Base-by-base conservation (phyloP, 2,329 filamentous ascomycete species). In the Botrytis paeoniae region DNA sequence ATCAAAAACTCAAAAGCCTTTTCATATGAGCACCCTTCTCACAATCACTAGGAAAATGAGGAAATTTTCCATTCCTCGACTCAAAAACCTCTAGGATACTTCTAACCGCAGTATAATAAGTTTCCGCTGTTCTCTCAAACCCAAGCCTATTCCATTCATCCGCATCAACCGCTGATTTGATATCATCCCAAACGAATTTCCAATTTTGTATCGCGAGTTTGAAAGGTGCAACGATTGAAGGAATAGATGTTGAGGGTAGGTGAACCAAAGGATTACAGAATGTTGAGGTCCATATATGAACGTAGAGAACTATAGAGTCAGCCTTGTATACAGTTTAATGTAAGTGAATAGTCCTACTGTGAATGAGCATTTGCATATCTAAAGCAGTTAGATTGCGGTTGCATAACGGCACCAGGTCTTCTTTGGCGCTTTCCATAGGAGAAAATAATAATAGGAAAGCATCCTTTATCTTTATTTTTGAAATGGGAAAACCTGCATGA, bases 331-430 rank as follows among this genome's bases (percentile, higher is more conserved):
- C 6, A 35, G 25, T 63, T 41, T 18, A 8, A 16, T 43, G 14
- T 25, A 60, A n/a, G 48, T 25, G 14, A n/a, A 65, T 57, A 43
- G 18, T 75, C 75, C 70, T 74, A 79, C 78, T 75, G 71, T 80
- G 77, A 22, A 81, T 78, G 7, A 81, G 75, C 72, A 79, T 78
- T n/a, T 80, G 78, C 77, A 81, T 78, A 73, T 81, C 79, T 45
- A 79, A 62, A 22, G 76, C 75, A 41, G 75, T 79, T 54, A 80
- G 57, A 18, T 74, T 73, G 29, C 70, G 75, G 9, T 68, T 45
- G 35, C 76, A 68, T 43, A 80, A 71, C 1, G 71, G 54, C 43
- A 73, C 51, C 16, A 80, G 64, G 20, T 77, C 74, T 18, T 75
- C 57, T 14, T 80, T 70, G 6, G 72, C 71, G 1, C 61, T 71